Evolutionary conservation across 2,329 filamentous ascomycete species (phyloP), one percentile per base, ranked within the genome.

Genomic region (Claviceps capensis): DNA sequence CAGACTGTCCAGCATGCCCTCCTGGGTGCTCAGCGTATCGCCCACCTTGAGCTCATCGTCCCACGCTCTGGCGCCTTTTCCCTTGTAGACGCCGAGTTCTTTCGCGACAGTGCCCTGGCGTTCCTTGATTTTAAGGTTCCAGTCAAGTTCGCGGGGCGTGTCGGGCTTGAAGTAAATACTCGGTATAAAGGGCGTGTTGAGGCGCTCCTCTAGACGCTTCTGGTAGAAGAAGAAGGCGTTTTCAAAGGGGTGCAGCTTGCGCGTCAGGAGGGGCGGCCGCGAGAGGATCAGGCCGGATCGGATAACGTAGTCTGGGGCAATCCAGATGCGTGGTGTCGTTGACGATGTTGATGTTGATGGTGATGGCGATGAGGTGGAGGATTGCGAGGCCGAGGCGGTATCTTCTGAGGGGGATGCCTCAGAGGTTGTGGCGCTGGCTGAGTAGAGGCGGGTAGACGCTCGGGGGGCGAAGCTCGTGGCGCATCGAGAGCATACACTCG

Each of bases 181-280:
- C 59, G 86, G 82, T 52, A 86, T 86, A 68, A 97, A 98, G 1
- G 90, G 87, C 4, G 93, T 78, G 19, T 84, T 82, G 50, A 95
- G 77, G 44, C 93, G 86, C 75, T 98, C 93, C 69, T 97, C 95
- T 55, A 98, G 78, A 14, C 93, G 88, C 62, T 91, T 91, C 72
- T 98, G 93, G 73, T 98, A 98, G 67, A 98, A 89, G 75, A 85
- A 95, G 72, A 85, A 97, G 57, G 91, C 78, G 64, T 88, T 86
- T 69, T 98, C 93, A 69, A 98, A 97, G 13, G 87, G 77, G 37
- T 86, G 86, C 51, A 91, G 82, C 55, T 85, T 76, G 59, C 86
- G 85, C 26, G 93, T 97, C 62, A 98, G 76, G 54, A 94, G 74
- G 6, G 93, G 93, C 47, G 93, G 81, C 30, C 93, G 88, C 46